Conservation (phyloP, 805 yeast genomes). For the Yamadazyma kitorensis region DNA sequence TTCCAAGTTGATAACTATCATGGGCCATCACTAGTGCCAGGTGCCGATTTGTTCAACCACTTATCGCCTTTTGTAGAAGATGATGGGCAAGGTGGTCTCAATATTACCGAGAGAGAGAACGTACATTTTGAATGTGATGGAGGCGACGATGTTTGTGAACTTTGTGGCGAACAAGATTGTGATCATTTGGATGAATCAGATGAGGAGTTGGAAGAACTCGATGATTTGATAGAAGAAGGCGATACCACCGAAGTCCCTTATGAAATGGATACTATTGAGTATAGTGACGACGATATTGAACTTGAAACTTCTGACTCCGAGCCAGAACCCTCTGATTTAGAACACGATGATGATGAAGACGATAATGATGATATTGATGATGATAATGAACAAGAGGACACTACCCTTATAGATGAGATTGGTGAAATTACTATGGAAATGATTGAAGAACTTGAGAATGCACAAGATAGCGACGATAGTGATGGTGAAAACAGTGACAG, state of each 20-base stretch:
- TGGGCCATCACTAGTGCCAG: constrained; percentile 78
- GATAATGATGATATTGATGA: constrained; percentile 11
- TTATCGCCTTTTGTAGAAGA: constrained; percentile 29
- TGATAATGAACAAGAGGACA: constrained; percentile 2
- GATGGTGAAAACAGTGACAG: constrained; percentile 20
- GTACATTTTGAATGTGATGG: constrained; percentile 59
- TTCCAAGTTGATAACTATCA: constrained; percentile 77
- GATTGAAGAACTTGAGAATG: constrained; percentile 12
- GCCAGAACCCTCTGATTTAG: constrained; percentile 15
- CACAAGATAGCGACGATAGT: constrained; percentile 21
- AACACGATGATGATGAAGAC: constrained; percentile 15
- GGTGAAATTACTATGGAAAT: not conserved
- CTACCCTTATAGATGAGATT: not conserved
- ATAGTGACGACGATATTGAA: too few relatives aligned
- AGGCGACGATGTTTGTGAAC: constrained; percentile 23
- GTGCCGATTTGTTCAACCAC: constrained; percentile 89
- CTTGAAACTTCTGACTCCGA: constrained; percentile 15
- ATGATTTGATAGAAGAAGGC: constrained; percentile 11
- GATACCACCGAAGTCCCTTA: constrained; percentile 2
- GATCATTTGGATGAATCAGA: constrained; percentile 24
- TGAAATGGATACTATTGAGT: constrained; percentile 19
- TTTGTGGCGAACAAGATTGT: constrained; percentile 34
- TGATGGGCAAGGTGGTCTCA: constrained; percentile 11
- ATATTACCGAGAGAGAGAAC: constrained; percentile 31
- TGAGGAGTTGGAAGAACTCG: constrained; percentile 10